Percentiles rank a stretch among this genome's conserved stretches.
Evolutionary conservation across 768 basidiomycete genomes (phyloP).

Genomic region (Neoboletus magnificus): DNA sequence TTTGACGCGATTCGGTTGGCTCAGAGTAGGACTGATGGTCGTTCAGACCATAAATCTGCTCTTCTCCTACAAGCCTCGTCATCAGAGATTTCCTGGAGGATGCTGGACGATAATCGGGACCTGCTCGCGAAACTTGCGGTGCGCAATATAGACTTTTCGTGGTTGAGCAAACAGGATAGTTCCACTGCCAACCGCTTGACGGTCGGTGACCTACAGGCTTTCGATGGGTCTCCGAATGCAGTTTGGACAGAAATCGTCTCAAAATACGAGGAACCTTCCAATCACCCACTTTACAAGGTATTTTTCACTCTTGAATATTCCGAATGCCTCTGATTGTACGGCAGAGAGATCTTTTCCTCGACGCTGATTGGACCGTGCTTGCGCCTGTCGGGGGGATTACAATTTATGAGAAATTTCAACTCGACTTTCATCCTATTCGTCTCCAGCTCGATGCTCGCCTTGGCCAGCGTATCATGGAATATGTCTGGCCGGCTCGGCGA

Average conservation of each 20-base stretch:
- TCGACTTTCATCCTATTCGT: slow-evolving; percentile 81
- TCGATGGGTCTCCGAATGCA: slow-evolving; percentile 81
- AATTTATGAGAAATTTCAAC: slow-evolving; percentile 78
- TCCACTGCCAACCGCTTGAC: slow-evolving; percentile 76
- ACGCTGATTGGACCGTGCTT: slow-evolving; percentile 78
- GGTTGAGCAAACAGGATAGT: slow-evolving; percentile 85
- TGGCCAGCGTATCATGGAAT: slow-evolving; percentile 80
- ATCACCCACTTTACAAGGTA: slow-evolving; percentile 72
- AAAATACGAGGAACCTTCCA: slow-evolving; percentile 67
- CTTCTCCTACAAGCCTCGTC: slow-evolving; percentile 78
- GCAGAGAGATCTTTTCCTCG: slow-evolving; percentile 69
- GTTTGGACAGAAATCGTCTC: slow-evolving; percentile 85
- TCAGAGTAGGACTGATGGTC: slow-evolving; percentile 69
- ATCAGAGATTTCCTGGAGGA: slow-evolving; percentile 86
- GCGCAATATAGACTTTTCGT: slow-evolving; percentile 71
- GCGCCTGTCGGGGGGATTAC: slow-evolving; percentile 92
- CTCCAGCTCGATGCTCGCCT: slow-evolving; percentile 83
- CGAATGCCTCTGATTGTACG: slow-evolving; percentile 5
- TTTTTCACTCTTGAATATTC: neutral
- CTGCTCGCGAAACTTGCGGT: slow-evolving; percentile 86
- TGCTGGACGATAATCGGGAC: slow-evolving; percentile 71
- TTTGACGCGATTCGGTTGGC: slow-evolving; percentile 85
- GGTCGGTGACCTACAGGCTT: slow-evolving; percentile 76
- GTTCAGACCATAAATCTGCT: slow-evolving; percentile 72
- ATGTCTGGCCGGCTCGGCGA: slow-evolving; percentile 74